phyloP scores from a whole-genome alignment of 164 flowering plant species.

The Taxillus chinensis region DNA sequence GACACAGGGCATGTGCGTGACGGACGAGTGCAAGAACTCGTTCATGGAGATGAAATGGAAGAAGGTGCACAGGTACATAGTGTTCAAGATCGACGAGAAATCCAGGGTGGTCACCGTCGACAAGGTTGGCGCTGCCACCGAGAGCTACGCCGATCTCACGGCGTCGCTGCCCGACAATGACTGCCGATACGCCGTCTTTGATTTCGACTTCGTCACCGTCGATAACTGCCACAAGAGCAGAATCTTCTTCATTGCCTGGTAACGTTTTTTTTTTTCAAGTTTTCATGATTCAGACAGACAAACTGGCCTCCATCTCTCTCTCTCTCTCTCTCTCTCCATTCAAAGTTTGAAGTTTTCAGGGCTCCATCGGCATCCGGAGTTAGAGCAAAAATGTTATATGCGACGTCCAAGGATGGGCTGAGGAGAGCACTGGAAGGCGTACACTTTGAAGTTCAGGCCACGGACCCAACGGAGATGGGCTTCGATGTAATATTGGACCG shows the following conservation, averaged over 20 bases:
- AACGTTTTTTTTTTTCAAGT: constrained; percentile 2
- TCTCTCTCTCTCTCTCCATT: too few relatives aligned
- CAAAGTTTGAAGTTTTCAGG: constrained; percentile 25
- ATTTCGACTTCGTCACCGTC: constrained; percentile 84
- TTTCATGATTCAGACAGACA: neutral
- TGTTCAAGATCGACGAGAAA: constrained; percentile 84
- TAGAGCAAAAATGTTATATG: constrained; percentile 81
- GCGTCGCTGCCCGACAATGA: constrained; percentile 81
- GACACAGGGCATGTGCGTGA: constrained; percentile 78
- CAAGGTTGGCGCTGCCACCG: constrained; percentile 80
- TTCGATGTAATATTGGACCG: constrained; percentile 64
- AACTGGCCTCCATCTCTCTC: too few relatives aligned
- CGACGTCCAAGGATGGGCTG: constrained; percentile 80
- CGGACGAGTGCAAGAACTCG: constrained; percentile 81
- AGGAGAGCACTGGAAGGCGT: constrained; percentile 86
- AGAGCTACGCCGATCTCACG: constrained; percentile 69
- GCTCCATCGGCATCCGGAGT: constrained; percentile 81
- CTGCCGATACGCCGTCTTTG: constrained; percentile 92
- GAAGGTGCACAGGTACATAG: constrained; percentile 77
- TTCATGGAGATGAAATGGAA: constrained; percentile 98
- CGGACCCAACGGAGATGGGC: constrained; percentile 94
- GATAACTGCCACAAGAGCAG: constrained; percentile 95
- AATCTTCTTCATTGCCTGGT: constrained; percentile 99
- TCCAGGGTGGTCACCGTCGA: constrained; percentile 74
- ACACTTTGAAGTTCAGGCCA: constrained; percentile 84